These are phyloP conservation scores for Colletotrichum sp. DNA, from an alignment of 2,329 filamentous ascomycete genomes.

Conservation along the genomic window DNA sequence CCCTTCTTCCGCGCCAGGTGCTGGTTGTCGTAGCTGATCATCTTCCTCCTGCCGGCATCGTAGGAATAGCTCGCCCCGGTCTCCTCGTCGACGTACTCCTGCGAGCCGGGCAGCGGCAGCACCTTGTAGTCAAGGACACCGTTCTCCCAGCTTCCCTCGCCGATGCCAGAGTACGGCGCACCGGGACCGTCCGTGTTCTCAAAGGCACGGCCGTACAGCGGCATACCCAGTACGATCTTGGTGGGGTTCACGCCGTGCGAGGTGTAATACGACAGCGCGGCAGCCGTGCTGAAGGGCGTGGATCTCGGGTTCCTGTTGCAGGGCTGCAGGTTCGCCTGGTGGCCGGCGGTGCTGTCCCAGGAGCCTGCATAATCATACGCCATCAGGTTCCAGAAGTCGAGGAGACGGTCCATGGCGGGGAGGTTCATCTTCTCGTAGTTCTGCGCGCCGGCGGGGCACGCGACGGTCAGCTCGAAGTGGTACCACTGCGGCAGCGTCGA, in stretches of 20 bases:
- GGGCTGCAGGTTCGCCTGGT: conserved; percentile 80
- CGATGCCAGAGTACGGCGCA: conserved; percentile 70
- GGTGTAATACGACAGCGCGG: conserved; percentile 75
- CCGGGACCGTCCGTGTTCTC: conserved; percentile 79
- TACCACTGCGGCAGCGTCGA: conserved; percentile 44
- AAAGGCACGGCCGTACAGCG: conserved; percentile 89
- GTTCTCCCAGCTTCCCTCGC: conserved; percentile 81
- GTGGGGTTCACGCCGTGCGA: conserved; percentile 63
- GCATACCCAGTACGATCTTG: conserved; percentile 91
- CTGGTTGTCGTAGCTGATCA: conserved; percentile 83
- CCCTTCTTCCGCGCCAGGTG: conserved; percentile 73
- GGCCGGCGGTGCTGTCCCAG: conserved; percentile 75
- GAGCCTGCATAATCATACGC: conserved; percentile 87
- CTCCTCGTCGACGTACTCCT: conserved; percentile 67
- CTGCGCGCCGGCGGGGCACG: conserved; percentile 65
- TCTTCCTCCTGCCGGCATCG: conserved; percentile 61
- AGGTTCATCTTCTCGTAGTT: conserved; percentile 69
- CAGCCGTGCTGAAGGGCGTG: conserved; percentile 80
- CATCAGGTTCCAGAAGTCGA: conserved; percentile 85
- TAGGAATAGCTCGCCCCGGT: conserved; percentile 81
- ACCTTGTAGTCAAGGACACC: conserved; percentile 91
- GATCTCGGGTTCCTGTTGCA: conserved; percentile 59
- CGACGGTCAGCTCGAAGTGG: conserved; percentile 70
- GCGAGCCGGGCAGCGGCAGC: conserved; percentile 71
- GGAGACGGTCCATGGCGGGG: conserved; percentile 65